Base-by-base conservation (phyloP, 768 basidiomycete species). In the Suillus variegatus region DNA sequence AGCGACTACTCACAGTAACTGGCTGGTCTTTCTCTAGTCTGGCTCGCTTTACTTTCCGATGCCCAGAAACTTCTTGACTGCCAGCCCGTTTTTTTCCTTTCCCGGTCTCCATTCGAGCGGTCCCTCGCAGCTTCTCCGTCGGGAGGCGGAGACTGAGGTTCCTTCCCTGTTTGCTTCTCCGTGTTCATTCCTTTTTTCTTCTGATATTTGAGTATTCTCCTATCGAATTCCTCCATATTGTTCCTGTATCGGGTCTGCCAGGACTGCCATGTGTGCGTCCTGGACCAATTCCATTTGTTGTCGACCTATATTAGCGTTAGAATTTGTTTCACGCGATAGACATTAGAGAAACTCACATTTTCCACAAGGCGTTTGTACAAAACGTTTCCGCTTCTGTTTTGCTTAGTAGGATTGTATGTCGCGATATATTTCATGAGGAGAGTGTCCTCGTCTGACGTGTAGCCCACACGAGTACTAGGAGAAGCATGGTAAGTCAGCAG, bases 161-260 rank as follows among this genome's bases (percentile, higher is more conserved):
- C 72, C 22, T 28, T 66, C 12, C 40, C 55, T 10, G n/a, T 64
- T 28, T 12, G 57, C 18, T n/a, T 10, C 8, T 9, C 28, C 4
- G 40, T 7, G 4, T 54, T 36, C 9, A 71, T 67, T 22, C 28
- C 65, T 8, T 82, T 69, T 62, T 78, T 78, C 64, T 66, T 62
- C 63, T 82, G 82, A 64, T 82, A 83, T 10, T 52, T 70, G 44
- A 60, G 67, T 46, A 89, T 88, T n/a, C 55, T 60, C 3, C 12
- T 35, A 65, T 89, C 81, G 61, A 86, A 88, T 0, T 67, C 28
- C 0, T 41, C 68, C 46, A 77, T 60, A 58, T 88, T 78, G 66
- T 79, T 85, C 66, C 71, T 77, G 68, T 90, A 90, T n/a, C 83
- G 80, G 55, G 86, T 82, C 28, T 86, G 82, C 89, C 89, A 90